A percentile compares a stretch with the other conserved stretches of the same genome.
These are phyloP conservation scores for Triticum monococcum DNA, from an alignment of 176 grass and related monocot species.

Conservation along the genomic window DNA sequence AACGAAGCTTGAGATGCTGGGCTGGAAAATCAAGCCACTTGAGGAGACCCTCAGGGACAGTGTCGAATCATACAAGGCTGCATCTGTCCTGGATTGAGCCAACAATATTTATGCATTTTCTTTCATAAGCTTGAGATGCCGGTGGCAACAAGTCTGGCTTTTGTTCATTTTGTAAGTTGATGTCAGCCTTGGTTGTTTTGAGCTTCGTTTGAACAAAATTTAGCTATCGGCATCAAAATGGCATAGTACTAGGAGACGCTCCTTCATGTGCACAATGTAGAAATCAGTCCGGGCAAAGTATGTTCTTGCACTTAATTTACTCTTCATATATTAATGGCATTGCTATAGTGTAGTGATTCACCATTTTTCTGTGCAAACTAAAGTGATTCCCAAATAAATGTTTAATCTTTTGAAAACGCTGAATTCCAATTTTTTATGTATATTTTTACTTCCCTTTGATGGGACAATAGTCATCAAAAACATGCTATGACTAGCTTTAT, in stretches of 20 bases:
- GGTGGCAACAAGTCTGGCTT: not conserved
- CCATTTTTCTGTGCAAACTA: no score
- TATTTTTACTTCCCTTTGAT: no score
- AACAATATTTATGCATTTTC: not conserved
- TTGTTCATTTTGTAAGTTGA: not conserved
- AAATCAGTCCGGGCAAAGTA: not conserved
- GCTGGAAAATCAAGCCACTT: conserved; percentile 40
- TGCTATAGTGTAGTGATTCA: no score
- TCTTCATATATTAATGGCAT: not conserved
- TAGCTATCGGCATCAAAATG: not conserved
- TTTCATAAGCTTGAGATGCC: not conserved
- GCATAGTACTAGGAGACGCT: not conserved
- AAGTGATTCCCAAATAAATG: no score
- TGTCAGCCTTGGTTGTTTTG: not conserved
- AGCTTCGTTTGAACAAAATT: not conserved
- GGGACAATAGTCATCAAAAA: no score
- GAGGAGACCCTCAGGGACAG: conserved; percentile 44
- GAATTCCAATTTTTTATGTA: no score
- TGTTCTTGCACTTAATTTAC: not conserved
- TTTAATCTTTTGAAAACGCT: no score
- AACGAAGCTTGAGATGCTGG: conserved; percentile 44
- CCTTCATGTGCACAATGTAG: not conserved
- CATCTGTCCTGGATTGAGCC: conserved; percentile 5
- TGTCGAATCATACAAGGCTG: conserved; percentile 37
- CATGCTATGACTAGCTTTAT: no score